These are phyloP conservation scores for Colletotrichum incanum DNA, from an alignment of 2,329 filamentous ascomycete species.

Conservation along the genomic window DNA sequence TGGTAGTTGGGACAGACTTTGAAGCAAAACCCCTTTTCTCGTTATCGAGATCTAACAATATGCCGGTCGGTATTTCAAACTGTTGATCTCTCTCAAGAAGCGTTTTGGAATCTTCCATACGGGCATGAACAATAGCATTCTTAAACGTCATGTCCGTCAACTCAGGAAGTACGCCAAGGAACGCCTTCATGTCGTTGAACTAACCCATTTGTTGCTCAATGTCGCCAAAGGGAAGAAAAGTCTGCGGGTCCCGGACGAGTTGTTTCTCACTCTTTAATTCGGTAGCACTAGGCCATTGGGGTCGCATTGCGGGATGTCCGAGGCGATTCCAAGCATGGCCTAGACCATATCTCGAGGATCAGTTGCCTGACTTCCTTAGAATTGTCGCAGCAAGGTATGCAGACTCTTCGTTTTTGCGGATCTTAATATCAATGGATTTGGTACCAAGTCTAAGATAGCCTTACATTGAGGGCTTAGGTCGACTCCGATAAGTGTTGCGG, in stretches of 20 bases:
- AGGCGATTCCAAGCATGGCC: slow-evolving; percentile 7
- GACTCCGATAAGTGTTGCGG: slow-evolving; percentile 6
- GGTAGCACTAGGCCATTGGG: neutral
- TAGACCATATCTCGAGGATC: slow-evolving; percentile 15
- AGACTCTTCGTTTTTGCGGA: neutral
- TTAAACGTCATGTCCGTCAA: neutral
- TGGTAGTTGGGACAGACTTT: neutral
- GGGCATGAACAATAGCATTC: neutral
- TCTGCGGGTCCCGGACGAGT: neutral
- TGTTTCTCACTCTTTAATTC: slow-evolving; percentile 9
- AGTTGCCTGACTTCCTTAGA: neutral
- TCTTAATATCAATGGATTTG: neutral
- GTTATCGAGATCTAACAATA: neutral
- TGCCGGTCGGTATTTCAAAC: neutral
- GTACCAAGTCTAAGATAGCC: slow-evolving; percentile 16
- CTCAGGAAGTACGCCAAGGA: neutral
- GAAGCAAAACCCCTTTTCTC: neutral
- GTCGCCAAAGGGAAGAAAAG: neutral
- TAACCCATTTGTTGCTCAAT: neutral
- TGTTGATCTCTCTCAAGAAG: neutral
- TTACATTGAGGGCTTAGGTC: neutral
- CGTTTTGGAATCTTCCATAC: neutral
- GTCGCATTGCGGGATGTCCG: slow-evolving; percentile 1
- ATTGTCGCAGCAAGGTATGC: neutral
- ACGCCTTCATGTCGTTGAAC: neutral